Conservation (phyloP, 1,284 basidiomycete genomes). For the Fistulinella staudtii region DNA sequence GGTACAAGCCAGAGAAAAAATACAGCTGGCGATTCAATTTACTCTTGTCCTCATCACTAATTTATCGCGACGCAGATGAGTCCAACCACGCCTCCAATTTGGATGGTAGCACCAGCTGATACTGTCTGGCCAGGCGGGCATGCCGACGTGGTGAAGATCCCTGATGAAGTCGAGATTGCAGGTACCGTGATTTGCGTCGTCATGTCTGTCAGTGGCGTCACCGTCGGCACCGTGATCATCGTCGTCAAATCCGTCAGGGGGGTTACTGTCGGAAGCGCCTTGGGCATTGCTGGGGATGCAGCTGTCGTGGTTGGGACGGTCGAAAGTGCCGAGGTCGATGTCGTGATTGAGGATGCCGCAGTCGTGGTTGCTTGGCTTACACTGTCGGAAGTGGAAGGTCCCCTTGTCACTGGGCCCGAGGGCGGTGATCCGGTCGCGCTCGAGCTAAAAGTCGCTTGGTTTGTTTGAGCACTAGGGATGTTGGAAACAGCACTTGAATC, state of each 20-base stretch:
- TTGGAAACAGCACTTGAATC: not conserved
- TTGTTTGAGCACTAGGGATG: too few species aligned
- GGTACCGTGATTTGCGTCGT: not conserved
- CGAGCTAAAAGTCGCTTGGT: not conserved
- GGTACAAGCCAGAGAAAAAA: slow-evolving; percentile 11
- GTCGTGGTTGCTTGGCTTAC: not conserved
- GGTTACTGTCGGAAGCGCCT: too few species aligned
- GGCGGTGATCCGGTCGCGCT: slow-evolving; percentile 1
- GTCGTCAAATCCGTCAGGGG: too few species aligned
- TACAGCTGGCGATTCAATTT: not conserved
- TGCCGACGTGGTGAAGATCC: not conserved
- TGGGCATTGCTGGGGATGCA: too few species aligned
- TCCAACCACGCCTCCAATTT: not conserved
- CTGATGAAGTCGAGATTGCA: not conserved
- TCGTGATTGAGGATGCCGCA: not conserved
- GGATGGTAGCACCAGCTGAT: not conserved
- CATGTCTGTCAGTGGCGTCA: too few species aligned
- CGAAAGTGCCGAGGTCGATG: not conserved
- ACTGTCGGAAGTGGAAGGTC: not conserved
- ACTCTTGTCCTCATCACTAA: too few species aligned
- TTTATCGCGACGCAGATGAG: slow-evolving; percentile 17
- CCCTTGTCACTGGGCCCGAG: too few species aligned
- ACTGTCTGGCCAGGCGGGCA: slow-evolving; percentile 21
- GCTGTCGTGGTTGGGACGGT: not conserved
- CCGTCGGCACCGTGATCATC: not conserved